Base-by-base conservation (phyloP, 2,329 filamentous ascomycete genomes). In the Chaetomium strumarium region DNA sequence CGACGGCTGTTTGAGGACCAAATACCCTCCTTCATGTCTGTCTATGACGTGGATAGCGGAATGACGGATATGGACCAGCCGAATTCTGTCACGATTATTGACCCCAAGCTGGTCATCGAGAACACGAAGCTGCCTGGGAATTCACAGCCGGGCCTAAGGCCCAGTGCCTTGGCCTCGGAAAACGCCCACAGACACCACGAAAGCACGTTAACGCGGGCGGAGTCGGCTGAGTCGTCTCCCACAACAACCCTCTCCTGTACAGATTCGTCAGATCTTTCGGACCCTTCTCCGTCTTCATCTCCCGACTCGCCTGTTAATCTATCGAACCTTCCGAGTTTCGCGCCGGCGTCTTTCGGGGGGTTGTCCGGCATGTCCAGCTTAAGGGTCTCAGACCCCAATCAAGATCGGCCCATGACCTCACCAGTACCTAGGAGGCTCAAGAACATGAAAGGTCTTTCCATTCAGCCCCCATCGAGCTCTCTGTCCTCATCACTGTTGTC, bases 171-270 rank as follows among this genome's bases (percentile, higher is more conserved):
- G 48, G 65, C 72, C 31, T 64, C 72, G 3, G 75, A 79, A 60
- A 65, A 73, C 56, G 74, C 74, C 58, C 87, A 90, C 70, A 83
- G 85, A 64, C 86, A 88, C 67, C 79, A 83, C 66, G 81, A 88
- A 66, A 90, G 86, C 71, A 85, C 82, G n/a, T 91, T 85, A 8
- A 89, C 86, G 2, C 85, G 86, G 58, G 79, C 79, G 50, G 89
- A 88, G 58, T 97, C 93, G 1, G 88, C 88, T 39, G 91, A 96
- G 64, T 96, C 92, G 19, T 97, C 92, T 9, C 93, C 93, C 1
- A 97, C 92, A 8, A 96, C 91, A 3, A 96, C 92, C 2, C 81
- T 93, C 46, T 96, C 90, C 6, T 96, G 90, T 17, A 89, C 92
- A 58, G 92, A 96, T 71, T 95, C 91, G 5, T 92, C 90, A 9